Percentiles rank a stretch among this genome's conserved stretches.
Evolutionary conservation across 2,329 filamentous ascomycete species (phyloP).

Genomic region (Paraconiothyrium sp.): DNA sequence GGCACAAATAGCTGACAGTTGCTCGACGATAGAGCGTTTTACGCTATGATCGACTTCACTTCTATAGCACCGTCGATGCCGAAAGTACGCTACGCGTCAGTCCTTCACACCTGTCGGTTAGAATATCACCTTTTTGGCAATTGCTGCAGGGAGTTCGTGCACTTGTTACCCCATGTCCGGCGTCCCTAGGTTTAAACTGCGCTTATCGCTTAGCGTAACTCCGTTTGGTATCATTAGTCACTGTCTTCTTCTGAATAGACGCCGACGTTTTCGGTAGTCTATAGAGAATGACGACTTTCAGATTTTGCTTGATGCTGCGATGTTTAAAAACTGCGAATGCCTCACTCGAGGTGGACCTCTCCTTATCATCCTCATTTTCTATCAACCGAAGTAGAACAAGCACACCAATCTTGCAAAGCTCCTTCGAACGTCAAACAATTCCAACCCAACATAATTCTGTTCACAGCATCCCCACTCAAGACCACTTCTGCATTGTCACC

Average conservation of each 20-base stretch:
- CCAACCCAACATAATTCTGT: not conserved
- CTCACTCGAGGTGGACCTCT: not conserved
- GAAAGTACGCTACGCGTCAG: not conserved
- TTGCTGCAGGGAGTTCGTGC: not conserved
- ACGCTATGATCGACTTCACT: not conserved
- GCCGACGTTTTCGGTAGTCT: not conserved
- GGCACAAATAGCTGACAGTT: not conserved
- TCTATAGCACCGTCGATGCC: not conserved
- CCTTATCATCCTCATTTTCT: not conserved
- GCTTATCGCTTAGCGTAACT: not conserved
- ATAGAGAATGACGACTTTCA: not conserved
- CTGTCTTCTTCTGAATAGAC: not conserved
- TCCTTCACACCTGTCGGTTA: not conserved
- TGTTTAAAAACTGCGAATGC: constrained; percentile 2
- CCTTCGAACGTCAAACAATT: too few relatives aligned
- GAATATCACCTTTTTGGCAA: constrained; percentile 1
- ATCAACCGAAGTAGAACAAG: too few relatives aligned
- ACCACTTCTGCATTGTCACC: too few relatives aligned
- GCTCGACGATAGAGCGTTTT: not conserved
- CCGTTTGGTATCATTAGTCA: not conserved
- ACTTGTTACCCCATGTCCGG: not conserved
- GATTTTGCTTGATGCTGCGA: not conserved
- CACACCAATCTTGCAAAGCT: not conserved
- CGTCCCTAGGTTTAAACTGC: not conserved
- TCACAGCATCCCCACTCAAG: not conserved